Evolutionary conservation across 192 early-diverging fungal genomes (phyloP).

Genomic region (Dissophora globulifera): DNA sequence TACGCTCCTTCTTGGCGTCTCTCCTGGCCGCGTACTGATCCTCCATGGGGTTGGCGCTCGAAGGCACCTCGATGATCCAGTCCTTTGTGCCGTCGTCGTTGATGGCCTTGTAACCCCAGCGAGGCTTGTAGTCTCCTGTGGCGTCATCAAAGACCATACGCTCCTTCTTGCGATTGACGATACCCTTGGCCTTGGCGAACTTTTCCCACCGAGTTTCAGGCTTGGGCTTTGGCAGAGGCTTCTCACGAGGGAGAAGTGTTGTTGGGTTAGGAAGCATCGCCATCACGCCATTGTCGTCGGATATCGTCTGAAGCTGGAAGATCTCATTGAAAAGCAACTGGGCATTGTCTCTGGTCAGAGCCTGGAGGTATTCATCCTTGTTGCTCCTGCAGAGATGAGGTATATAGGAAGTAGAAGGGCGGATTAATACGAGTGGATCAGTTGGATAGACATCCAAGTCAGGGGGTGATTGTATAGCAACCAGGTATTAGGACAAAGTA

Average conservation of each 20-base stretch:
- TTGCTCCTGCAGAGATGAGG: conserved; percentile 27
- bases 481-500: too few relatives aligned
- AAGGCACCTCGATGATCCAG: conserved; percentile 96
- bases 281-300: conserved; percentile 78
- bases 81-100: conserved; percentile 83
- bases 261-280: conserved; percentile 78
- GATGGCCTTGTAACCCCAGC: conserved; percentile 90
- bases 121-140: conserved; percentile 83
- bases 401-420: not conserved
- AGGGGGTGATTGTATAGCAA: too few relatives aligned
- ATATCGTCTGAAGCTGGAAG: conserved; percentile 78
- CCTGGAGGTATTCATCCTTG: conserved; percentile 70
- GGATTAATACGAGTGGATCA: not conserved
- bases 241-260: conserved; percentile 85
- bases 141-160: conserved; percentile 88
- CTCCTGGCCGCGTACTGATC: conserved; percentile 85
- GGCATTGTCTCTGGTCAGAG: conserved; percentile 79
- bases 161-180: conserved; percentile 85
- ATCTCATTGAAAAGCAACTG: conserved; percentile 92
- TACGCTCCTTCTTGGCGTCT: conserved; percentile 89
- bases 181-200: conserved; percentile 97
- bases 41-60: conserved; percentile 81
- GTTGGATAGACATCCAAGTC: too few relatives aligned
- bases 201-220: conserved; percentile 97
- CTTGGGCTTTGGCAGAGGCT: conserved; percentile 91